These are phyloP conservation scores for Candida xiaguanensis DNA, from an alignment of 805 yeast species.

Conservation along the genomic window DNA sequence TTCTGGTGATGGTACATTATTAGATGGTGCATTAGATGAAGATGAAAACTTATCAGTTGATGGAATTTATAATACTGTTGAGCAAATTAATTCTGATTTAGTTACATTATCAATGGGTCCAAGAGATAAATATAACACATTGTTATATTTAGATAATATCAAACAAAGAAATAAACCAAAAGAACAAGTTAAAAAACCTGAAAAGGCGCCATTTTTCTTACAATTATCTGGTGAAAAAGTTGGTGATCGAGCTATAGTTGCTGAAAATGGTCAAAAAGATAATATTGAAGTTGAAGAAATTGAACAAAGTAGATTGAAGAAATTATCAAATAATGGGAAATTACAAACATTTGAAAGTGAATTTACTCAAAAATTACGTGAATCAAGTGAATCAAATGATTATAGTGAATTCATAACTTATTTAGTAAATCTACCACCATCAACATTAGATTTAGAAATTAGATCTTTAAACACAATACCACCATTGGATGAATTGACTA, in stretches of 20 bases:
- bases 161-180: slow-evolving; percentile 84
- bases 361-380: slow-evolving; percentile 64
- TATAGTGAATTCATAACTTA: slow-evolving; percentile 50
- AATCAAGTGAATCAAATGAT: slow-evolving; percentile 39
- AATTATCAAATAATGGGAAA: slow-evolving; percentile 26
- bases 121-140: slow-evolving; percentile 70
- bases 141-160: slow-evolving; percentile 78
- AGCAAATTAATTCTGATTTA: slow-evolving; percentile 59
- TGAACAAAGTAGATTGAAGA: slow-evolving; percentile 29
- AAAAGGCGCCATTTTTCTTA: slow-evolving; percentile 77
- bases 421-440: slow-evolving; percentile 64
- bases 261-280: slow-evolving; percentile 23
- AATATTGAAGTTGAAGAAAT: slow-evolving; percentile 16
- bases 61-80: slow-evolving; percentile 47
- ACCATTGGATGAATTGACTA: slow-evolving; percentile 62
- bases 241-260: slow-evolving; percentile 62
- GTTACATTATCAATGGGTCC: slow-evolving; percentile 77
- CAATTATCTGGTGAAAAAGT: slow-evolving; percentile 61
- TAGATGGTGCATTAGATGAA: slow-evolving; percentile 73
- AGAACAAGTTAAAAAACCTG: slow-evolving; percentile 83
- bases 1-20: slow-evolving; percentile 70
- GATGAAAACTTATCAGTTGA: slow-evolving; percentile 26
- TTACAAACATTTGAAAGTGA: slow-evolving; percentile 61
- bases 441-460: slow-evolving; percentile 80
- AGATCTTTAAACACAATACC: slow-evolving; percentile 67